Evolutionary conservation across 331 rosid genomes (phyloP).

Genomic region (Saraca asoca): DNA sequence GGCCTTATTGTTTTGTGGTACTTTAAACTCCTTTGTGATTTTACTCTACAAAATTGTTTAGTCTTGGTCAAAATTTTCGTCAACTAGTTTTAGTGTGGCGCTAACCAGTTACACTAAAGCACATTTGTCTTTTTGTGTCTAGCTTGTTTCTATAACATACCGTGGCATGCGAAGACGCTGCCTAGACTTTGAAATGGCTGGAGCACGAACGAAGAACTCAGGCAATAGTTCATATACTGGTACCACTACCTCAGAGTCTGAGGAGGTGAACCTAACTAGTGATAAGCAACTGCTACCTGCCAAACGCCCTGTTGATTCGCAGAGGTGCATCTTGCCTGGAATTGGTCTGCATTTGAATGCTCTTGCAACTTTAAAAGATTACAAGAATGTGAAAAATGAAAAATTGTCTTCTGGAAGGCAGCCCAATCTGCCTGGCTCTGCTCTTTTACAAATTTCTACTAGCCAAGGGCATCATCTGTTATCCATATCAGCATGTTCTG

Average conservation of each 20-base stretch:
- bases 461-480: constrained; percentile 51
- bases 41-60: too few relatives aligned
- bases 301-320: constrained; percentile 45
- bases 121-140: constrained; percentile 32
- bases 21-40: constrained; percentile 1
- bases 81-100: not conserved
- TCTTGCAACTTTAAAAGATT: constrained; percentile 59
- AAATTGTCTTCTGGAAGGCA: constrained; percentile 53
- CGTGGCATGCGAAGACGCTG: constrained; percentile 83
- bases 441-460: constrained; percentile 43
- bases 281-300: constrained; percentile 52
- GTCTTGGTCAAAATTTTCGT: not conserved
- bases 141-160: constrained; percentile 61
- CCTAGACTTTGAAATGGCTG: constrained; percentile 73
- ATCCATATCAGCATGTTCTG: constrained; percentile 42
- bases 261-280: constrained; percentile 37
- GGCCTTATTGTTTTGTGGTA: not conserved
- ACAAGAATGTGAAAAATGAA: constrained; percentile 40
- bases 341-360: constrained; percentile 83
- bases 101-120: not conserved
- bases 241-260: constrained; percentile 46
- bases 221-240: constrained; percentile 48
- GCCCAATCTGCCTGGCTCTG: constrained; percentile 36
- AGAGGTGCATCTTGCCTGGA: constrained; percentile 63
- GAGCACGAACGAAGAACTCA: constrained; percentile 53